phyloP scores from a whole-genome alignment of 1,284 basidiomycete species.

The Melampsora americana region DNA sequence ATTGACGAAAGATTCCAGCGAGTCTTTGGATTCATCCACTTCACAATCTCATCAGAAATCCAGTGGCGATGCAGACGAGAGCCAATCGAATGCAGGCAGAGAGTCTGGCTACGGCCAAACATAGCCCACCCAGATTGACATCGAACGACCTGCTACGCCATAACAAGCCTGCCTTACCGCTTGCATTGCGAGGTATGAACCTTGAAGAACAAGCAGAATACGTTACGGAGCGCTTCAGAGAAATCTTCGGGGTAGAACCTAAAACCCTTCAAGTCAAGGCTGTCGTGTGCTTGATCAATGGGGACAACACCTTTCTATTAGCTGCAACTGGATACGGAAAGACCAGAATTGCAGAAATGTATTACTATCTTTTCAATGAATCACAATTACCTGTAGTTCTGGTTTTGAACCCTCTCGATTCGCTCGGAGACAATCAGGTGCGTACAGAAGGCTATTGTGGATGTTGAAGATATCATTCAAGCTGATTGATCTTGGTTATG shows the following conservation, averaged over 20 bases:
- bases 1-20: too few relatives aligned
- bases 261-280: constrained; percentile 1
- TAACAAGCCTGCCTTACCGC: too few relatives aligned
- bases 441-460: background rate
- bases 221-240: too few relatives aligned
- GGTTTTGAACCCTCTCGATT: constrained; percentile 11
- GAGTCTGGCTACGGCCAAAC: too few relatives aligned
- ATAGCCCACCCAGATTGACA: too few relatives aligned
- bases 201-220: too few relatives aligned
- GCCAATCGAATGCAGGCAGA: too few relatives aligned
- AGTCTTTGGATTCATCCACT: too few relatives aligned
- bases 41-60: too few relatives aligned
- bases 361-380: background rate
- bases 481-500: background rate
- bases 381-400: background rate
- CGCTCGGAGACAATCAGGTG: constrained; percentile 20
- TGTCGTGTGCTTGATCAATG: background rate
- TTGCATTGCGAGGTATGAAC: too few relatives aligned
- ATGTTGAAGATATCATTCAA: background rate
- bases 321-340: constrained; percentile 17
- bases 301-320: background rate
- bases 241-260: background rate
- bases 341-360: constrained; percentile 11
- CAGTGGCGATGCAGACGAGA: too few relatives aligned
- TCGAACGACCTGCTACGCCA: too few relatives aligned